Evolutionary conservation across 192 early-diverging fungal genomes (phyloP), one percentile per base, ranked within the genome.

Genomic region (Mortierella antarctica): DNA sequence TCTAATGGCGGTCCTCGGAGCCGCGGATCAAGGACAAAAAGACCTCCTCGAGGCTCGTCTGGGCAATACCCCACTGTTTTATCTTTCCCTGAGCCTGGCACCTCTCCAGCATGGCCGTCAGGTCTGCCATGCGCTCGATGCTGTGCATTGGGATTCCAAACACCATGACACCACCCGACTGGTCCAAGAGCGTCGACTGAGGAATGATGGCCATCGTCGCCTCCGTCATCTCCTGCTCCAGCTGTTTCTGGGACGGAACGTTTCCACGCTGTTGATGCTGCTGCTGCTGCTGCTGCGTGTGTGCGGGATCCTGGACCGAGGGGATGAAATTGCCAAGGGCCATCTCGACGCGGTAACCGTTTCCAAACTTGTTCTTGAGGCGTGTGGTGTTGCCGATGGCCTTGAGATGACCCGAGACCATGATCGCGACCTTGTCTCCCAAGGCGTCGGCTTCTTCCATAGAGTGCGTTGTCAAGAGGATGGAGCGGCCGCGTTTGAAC

Each of bases 361-460:
- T 83, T 46, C 92, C 91, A 78, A 91, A 93, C 71, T 91, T 90
- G 82, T 85, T 89, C 84, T 93, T 93, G 18, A 93, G 75, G 58
- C 83, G 86, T 0, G 90, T 84, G 10, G 87, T 85, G 42, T 87
- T 91, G 39, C 92, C 92, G 3, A 92, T 56, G 46, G 91, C 92
- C 17, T 86, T 82, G 48, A 94, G 62, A 8, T 82, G 76, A 6
- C 92, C 92, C 51, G 91, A 83, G 15, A 89, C 82, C 85, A 93
- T 87, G 70, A 94, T 88, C 4, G 84, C 89, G 46, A 87, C 91
- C 41, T 87, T 85, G 68, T 93, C 90, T 12, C 87, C 85, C 1
- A 86, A 45, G 6, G 85, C 82, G 56, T 87, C 92, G 41, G 92
- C 92, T 68, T 93, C 92, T 56, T 93, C 90, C 92, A 93, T 91